Percentiles rank a stretch among this genome's conserved stretches.
Conservation (phyloP, 2,329 filamentous ascomycete genomes). For the Aspergillus amoenus region DNA sequence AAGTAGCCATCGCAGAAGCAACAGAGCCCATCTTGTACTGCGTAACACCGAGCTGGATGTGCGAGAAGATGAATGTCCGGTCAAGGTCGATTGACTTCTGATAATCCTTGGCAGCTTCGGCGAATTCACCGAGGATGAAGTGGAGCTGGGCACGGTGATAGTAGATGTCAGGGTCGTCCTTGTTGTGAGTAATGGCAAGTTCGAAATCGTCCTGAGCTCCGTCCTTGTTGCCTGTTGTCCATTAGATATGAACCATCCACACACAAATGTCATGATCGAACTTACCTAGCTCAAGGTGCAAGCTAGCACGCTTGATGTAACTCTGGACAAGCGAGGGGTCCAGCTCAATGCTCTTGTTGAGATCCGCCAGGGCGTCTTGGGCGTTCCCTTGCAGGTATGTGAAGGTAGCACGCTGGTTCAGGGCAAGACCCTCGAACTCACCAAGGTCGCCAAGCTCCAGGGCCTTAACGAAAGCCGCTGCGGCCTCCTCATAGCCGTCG, state of each 20-base stretch:
- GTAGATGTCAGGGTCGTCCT: conserved; percentile 92
- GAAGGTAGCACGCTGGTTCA: conserved; percentile 97
- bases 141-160: conserved; percentile 98
- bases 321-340: conserved; percentile 88
- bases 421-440: conserved; percentile 82
- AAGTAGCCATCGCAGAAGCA: conserved; percentile 96
- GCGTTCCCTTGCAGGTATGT: conserved; percentile 89
- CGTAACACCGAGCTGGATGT: conserved; percentile 97
- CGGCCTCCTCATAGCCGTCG: conserved; percentile 88
- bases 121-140: conserved; percentile 94
- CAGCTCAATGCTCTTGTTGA: conserved; percentile 90
- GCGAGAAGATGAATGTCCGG: conserved; percentile 95
- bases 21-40: conserved; percentile 99
- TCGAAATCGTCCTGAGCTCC: conserved; percentile 85
- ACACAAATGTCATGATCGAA: background rate
- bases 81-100: conserved; percentile 99
- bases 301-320: conserved; percentile 98
- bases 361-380: conserved; percentile 74
- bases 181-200: conserved; percentile 78
- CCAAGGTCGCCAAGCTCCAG: conserved; percentile 77
- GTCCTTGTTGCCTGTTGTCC: conserved; percentile 70
- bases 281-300: conserved; percentile 89
- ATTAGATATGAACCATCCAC: conserved; percentile 8
- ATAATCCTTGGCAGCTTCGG: conserved; percentile 94
- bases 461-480: conserved; percentile 81